Evolutionary conservation across 495 filamentous ascomycete genomes (phyloP).

Genomic region (Platismatia glauca): DNA sequence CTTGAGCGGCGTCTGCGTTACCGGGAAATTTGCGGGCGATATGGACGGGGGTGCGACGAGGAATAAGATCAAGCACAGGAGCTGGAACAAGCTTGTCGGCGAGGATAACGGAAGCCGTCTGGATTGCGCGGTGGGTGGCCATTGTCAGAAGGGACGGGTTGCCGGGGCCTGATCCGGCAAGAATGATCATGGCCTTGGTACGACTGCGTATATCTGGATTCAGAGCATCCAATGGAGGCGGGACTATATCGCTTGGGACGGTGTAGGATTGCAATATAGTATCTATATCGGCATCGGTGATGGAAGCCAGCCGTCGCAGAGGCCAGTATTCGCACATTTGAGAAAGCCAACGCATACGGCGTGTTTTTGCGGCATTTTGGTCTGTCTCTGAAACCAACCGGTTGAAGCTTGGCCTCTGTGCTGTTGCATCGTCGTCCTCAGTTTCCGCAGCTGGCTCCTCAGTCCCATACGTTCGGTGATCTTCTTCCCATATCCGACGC

Average conservation of each 20-base stretch:
- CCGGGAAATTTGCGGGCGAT: conserved; percentile 97
- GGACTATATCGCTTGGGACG: conserved; percentile 17
- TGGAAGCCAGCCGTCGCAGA: conserved; percentile 64
- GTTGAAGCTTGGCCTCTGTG: conserved; percentile 86
- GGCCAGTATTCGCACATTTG: conserved; percentile 99
- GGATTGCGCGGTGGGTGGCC: conserved; percentile 81
- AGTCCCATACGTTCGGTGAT: conserved; percentile 45
- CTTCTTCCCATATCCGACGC: conserved; percentile 69
- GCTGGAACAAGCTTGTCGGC: conserved; percentile 94
- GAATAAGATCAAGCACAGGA: conserved; percentile 78
- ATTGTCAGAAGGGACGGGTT: conserved; percentile 84
- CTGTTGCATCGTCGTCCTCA: conserved; percentile 72
- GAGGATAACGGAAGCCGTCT: conserved; percentile 74
- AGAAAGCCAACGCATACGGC: conserved; percentile 83
- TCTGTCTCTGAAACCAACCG: conserved; percentile 66
- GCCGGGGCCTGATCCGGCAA: conserved; percentile 89
- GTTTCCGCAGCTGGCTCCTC: conserved; percentile 38
- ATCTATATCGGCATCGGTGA: conserved; percentile 72
- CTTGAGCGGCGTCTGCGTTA: conserved; percentile 88
- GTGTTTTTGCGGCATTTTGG: conserved; percentile 60
- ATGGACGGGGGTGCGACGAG: conserved; percentile 76
- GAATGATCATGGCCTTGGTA: conserved; percentile 58
- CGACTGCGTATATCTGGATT: conserved; percentile 20
- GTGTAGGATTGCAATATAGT: conserved; percentile 59
- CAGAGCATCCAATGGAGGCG: conserved; percentile 19